Evolutionary conservation across 352 stramenopile genomes (phyloP).

Genomic region (Globisporangium paroecandrum): DNA sequence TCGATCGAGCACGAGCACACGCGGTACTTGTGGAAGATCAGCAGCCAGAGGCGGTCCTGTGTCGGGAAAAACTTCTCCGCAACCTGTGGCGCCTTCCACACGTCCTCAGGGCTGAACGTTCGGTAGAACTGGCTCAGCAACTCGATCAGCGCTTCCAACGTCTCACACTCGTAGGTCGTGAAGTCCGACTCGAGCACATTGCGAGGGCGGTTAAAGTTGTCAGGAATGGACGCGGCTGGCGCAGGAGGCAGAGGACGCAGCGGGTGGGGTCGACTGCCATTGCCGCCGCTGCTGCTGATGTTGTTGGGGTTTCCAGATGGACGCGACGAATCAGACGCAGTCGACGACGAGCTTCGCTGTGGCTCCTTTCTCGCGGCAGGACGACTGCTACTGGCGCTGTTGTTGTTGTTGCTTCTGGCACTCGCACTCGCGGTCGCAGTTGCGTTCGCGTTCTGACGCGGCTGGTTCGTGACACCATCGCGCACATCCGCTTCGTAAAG

Average conservation of each 20-base stretch:
- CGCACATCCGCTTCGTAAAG: conserved; percentile 94
- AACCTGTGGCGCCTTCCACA: conserved; percentile 75
- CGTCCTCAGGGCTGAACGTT: conserved; percentile 76
- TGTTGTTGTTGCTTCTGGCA: conserved; percentile 18
- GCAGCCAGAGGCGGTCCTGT: conserved; percentile 71
- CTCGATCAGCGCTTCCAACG: conserved; percentile 64
- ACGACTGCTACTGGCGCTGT: conserved; percentile 19
- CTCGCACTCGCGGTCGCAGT: background rate
- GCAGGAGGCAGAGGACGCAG: conserved; percentile 22
- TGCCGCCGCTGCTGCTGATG: background rate
- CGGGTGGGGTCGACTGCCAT: conserved; percentile 19
- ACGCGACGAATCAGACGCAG: conserved; percentile 34
- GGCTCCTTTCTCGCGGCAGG: conserved; percentile 10
- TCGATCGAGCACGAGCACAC: conserved; percentile 82
- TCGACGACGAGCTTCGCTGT: conserved; percentile 34
- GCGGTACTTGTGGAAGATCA: conserved; percentile 87
- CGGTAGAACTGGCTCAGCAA: conserved; percentile 69
- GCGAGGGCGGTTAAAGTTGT: conserved; percentile 35
- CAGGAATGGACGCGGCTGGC: conserved; percentile 6
- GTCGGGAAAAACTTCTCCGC: conserved; percentile 79
- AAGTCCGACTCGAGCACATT: conserved; percentile 78
- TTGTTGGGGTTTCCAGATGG: conserved; percentile 13
- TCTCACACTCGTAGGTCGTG: conserved; percentile 73
- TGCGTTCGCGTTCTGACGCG: conserved; percentile 14
- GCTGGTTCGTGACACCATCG: conserved; percentile 61